Evolutionary conservation across 441 rosid genomes (phyloP).

Genomic region (Rhodomyrtus psidioides): DNA sequence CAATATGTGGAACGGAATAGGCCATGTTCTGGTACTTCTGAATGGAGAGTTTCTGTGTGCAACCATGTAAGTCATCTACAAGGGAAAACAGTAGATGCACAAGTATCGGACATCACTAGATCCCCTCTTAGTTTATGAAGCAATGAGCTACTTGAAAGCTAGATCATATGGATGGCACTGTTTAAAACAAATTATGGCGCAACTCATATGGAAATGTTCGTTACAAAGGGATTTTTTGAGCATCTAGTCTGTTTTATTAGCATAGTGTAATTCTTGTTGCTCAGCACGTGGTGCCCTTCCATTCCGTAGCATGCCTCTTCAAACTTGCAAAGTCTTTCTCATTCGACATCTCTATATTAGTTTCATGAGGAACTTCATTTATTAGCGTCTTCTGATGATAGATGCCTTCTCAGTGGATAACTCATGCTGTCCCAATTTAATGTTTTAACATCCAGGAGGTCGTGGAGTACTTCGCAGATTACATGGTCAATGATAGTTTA

Average conservation of each 20-base stretch:
- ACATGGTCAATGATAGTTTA: conserved; percentile 5
- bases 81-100: not conserved
- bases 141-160: not conserved
- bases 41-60: not conserved
- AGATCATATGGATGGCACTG: not conserved
- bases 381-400: not conserved
- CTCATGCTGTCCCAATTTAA: not conserved
- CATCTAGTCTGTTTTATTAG: not conserved
- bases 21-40: not conserved
- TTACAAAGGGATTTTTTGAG: not conserved
- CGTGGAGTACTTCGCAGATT: conserved; percentile 8
- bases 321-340: not conserved
- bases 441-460: not conserved
- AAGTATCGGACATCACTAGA: not conserved
- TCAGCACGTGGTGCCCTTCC: not conserved
- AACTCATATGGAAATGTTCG: not conserved
- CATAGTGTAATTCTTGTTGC: not conserved
- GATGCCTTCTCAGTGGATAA: not conserved
- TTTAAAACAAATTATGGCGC: not conserved
- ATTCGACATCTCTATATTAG: not conserved
- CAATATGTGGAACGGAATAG: not conserved
- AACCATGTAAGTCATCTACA: not conserved
- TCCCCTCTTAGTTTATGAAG: not conserved
- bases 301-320: not conserved
- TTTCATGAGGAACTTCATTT: not conserved